Base-by-base conservation (phyloP, 2,329 filamentous ascomycete species). In the Colletotrichum higginsianum region DNA sequence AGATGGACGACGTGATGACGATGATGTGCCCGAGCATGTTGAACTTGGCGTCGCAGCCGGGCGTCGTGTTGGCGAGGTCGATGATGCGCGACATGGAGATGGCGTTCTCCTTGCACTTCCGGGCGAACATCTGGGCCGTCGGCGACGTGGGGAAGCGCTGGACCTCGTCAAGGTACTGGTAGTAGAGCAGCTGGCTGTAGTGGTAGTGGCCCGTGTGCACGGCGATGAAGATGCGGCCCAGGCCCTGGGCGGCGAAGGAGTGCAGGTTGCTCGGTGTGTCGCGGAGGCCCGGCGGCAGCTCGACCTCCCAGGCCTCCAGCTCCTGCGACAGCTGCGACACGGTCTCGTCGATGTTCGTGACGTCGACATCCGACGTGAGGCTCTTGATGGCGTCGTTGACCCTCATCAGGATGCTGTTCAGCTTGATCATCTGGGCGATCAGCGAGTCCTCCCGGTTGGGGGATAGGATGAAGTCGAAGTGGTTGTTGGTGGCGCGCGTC, bases 161-260 rank as follows among this genome's bases (percentile, higher is more conserved):
- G 12, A 73, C 74, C 42, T 73, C 66, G 44, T 78, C 76, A 0
- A 86, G 78, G 72, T 84, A 86, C 61, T 83, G 83, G 69, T 86
- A 87, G 75, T 83, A 85, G 6, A 87, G 80, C n/a, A 86, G 78
- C 61, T 85, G 82, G 5, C 80, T 79, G 71, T 83, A 86, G 74
- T 86, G 81, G 61, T 86, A 83, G 69, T 85, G 86, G 4, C 84
- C 84, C 2, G 86, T 75, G 71, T 86, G 83, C 1, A 87, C 78
- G 1, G 83, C 83, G 2, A 83, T 81, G 64, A 85, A 86, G 23
- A 82, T 79, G 6, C 82, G 78, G 3, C 84, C 85, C 4, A 85
- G 79, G 2, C 84, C 83, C 40, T 81, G 76, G 0, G 76, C 73
- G n/a, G 80, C 75, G 62, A 82, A 83, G 7, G 74, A 74, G 3